Base-by-base conservation (phyloP, 495 filamentous ascomycete species). In the Penicillium angulare region DNA sequence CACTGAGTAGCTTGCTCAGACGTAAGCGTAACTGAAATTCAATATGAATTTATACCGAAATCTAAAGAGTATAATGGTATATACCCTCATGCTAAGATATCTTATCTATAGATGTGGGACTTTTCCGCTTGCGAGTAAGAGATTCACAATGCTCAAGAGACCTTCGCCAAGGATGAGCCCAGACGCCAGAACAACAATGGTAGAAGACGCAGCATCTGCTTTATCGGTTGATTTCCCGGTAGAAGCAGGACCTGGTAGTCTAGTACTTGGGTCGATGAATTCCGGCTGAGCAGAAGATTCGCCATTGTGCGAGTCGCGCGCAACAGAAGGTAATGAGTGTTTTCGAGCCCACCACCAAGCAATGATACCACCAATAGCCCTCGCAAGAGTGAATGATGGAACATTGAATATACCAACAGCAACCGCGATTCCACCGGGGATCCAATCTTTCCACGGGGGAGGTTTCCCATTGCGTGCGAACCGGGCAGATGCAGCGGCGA, bases 351-450 rank as follows among this genome's bases (percentile, higher is more conserved):
- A 78, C 77, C 88, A 95, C 86, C 89, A 96, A 52, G 82, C 84
- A 39, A 96, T 65, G 29, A 95, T 48, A 2, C 93, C 95, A 7
- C 95, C 95, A 9, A 90, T 86, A 2, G 89, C 86, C 40, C 95
- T 72, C 2, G 95, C 92, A 3, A 99, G 77, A 0, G 95, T 97
- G 59, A 99, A 99, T 0, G 89, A 93, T 0, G 95, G 95, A 2
- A 89, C 86, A 59, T 97, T 99, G 72, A 97, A 99, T 82, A 98
- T 98, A 23, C 93, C 91, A 61, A 96, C 89, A 32, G 92, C 92
- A 29, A 97, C 91, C 27, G 93, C 93, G 67, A 98, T 97, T 1
- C 93, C 93, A 2, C 93, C 91, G 0, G 93, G 93, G 20, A 98
- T 78, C 53, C 73, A 76, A 1, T 66, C 66, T 63, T 70, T 61